Conservation (phyloP, 1,284 basidiomycete genomes). For the Chiua sp. region DNA sequence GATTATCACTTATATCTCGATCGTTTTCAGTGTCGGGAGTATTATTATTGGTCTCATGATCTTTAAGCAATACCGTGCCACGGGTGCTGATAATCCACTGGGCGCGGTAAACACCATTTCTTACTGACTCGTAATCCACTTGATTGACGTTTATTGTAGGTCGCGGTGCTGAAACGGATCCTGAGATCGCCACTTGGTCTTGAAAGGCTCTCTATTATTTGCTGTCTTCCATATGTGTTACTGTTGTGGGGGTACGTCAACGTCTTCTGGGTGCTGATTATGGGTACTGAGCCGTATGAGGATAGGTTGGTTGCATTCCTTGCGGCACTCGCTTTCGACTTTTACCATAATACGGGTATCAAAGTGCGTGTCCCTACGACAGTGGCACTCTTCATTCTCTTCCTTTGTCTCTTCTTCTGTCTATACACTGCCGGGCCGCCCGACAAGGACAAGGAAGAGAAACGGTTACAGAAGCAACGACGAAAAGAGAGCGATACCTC, state of each 20-base stretch:
- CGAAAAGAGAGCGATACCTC: not conserved
- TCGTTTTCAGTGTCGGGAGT: conserved; percentile 34
- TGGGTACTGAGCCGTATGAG: not conserved
- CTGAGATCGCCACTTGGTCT: conserved; percentile 28
- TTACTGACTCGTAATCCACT: not conserved
- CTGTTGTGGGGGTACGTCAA: conserved; percentile 35
- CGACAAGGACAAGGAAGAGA: conserved; percentile 25
- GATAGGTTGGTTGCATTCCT: conserved; percentile 32
- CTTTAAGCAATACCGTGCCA: conserved; percentile 40
- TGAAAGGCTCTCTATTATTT: conserved; percentile 34
- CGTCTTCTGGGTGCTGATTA: not conserved
- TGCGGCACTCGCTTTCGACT: conserved; percentile 24
- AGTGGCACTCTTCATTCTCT: conserved; percentile 20
- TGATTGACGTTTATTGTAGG: conserved; percentile 18
- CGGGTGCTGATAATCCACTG: conserved; percentile 37
- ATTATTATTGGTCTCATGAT: conserved; percentile 36
- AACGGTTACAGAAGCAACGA: not conserved
- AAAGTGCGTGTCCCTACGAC: conserved; percentile 34
- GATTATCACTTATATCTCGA: conserved; percentile 38
- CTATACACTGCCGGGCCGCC: conserved; percentile 21
- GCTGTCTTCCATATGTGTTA: conserved; percentile 37
- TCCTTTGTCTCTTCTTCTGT: conserved; percentile 30
- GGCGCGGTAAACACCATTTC: conserved; percentile 26
- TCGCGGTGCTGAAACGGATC: conserved; percentile 34
- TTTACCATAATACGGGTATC: conserved; percentile 25